A percentile compares a stretch with the other conserved stretches of the same genome.
phyloP scores from a whole-genome alignment of 2,329 filamentous ascomycete genomes.

The Biscogniauxia sp. region DNA sequence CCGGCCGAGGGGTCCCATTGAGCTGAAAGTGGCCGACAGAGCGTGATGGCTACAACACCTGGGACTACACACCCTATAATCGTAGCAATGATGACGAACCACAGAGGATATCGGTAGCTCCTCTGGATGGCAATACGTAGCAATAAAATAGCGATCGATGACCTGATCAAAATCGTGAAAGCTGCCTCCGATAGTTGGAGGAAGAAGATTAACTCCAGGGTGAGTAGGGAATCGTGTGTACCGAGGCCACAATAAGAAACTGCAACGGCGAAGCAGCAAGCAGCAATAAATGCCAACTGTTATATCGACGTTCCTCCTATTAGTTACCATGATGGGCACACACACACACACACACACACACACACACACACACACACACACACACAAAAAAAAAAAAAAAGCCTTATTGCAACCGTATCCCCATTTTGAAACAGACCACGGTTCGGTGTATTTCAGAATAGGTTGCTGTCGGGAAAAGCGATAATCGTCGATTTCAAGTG shows the following conservation, averaged over 20 bases:
- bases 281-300: constrained; percentile 8
- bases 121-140: constrained; percentile 3
- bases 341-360: too few relatives aligned
- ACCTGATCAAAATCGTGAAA: constrained; percentile 4
- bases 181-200: constrained; percentile 5
- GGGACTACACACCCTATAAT: constrained; percentile 5
- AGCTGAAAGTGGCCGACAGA: constrained; percentile 3
- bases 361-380: too few relatives aligned
- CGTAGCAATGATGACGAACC: constrained; percentile 6
- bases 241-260: constrained; percentile 5
- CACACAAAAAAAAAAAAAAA: too few relatives aligned
- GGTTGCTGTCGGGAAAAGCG: too few relatives aligned
- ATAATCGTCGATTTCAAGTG: too few relatives aligned
- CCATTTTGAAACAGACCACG: too few relatives aligned
- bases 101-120: constrained; percentile 5
- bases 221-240: constrained; percentile 1
- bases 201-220: constrained; percentile 6
- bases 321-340: not conserved
- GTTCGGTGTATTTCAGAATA: too few relatives aligned
- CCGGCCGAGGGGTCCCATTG: constrained; percentile 6
- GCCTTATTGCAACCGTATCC: too few relatives aligned
- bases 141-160: constrained; percentile 5
- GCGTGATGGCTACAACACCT: constrained; percentile 4
- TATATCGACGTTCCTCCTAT: not conserved
- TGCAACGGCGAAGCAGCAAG: constrained; percentile 2